Conservation (phyloP, 768 basidiomycete species). For the Crepidotus variabilis region DNA sequence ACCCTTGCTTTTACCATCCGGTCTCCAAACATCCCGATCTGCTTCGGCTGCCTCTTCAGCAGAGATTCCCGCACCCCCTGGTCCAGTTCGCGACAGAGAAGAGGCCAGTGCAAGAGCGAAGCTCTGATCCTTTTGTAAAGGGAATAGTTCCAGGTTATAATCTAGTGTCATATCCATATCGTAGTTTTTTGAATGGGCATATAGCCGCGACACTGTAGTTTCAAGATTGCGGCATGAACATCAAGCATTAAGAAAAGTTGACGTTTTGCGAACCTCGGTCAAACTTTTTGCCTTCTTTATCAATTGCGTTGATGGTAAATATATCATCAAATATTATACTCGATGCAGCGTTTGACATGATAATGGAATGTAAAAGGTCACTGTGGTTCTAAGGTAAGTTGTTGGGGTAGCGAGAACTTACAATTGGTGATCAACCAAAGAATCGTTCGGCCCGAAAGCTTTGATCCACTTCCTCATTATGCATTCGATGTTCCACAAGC, state of each 20-base stretch:
- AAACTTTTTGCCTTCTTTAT: slow-evolving; percentile 95
- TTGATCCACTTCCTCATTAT: too few relatives aligned
- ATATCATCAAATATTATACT: slow-evolving; percentile 92
- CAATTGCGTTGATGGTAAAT: slow-evolving; percentile 79
- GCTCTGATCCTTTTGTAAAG: slow-evolving; percentile 59
- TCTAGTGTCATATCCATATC: slow-evolving; percentile 93
- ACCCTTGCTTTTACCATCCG: slow-evolving; percentile 72
- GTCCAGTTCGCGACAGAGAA: slow-evolving; percentile 61
- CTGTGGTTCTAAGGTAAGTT: not conserved
- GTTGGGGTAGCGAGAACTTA: not conserved
- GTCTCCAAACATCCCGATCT: slow-evolving; percentile 79
- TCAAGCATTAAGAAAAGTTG: not conserved
- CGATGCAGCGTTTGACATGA: slow-evolving; percentile 57
- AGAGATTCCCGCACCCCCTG: slow-evolving; percentile 41
- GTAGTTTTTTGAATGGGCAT: slow-evolving; percentile 86
- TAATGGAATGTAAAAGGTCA: slow-evolving; percentile 7
- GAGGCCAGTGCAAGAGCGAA: slow-evolving; percentile 87
- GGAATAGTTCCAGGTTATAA: slow-evolving; percentile 90
- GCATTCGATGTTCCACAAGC: too few relatives aligned
- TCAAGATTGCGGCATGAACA: not conserved
- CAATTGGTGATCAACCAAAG: too few relatives aligned
- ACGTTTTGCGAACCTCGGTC: slow-evolving; percentile 86
- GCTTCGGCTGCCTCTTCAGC: slow-evolving; percentile 61
- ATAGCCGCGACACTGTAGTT: slow-evolving; percentile 82
- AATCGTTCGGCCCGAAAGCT: too few relatives aligned